Evolutionary conservation across 2,329 filamentous ascomycete genomes (phyloP).

Genomic region (Tolypocladium capitatum): DNA sequence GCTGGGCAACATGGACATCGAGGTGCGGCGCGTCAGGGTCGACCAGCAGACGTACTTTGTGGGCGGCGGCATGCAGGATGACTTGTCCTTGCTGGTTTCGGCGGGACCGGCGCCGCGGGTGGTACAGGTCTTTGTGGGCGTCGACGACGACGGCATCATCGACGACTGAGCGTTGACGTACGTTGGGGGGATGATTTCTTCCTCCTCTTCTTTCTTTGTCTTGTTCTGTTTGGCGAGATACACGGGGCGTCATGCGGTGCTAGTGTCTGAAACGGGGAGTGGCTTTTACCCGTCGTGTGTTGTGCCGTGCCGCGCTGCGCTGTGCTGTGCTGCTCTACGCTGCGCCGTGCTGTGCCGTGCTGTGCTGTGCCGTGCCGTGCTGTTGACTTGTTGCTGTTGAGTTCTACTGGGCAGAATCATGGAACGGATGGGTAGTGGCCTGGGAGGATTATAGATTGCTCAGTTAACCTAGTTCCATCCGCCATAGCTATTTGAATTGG

Average conservation of each 20-base stretch:
- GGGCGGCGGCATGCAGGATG: constrained; percentile 11
- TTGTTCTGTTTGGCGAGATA: not conserved
- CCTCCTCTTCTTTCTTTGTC: not conserved
- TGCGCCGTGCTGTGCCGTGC: too few species aligned
- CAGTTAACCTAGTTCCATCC: not conserved
- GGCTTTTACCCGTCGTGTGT: not conserved
- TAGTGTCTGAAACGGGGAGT: not conserved
- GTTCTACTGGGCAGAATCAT: not conserved
- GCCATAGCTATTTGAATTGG: not conserved
- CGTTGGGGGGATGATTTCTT: too few species aligned
- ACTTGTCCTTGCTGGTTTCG: constrained; percentile 12
- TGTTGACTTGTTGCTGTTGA: not conserved
- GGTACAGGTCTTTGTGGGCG: not conserved
- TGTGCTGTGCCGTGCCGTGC: too few species aligned
- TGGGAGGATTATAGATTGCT: not conserved
- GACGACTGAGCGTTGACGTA: not conserved
- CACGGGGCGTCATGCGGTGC: not conserved
- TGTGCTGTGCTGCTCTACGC: too few species aligned
- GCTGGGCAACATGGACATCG: constrained; percentile 2
- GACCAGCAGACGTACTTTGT: constrained; percentile 12
- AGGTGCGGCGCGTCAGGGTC: constrained; percentile 11
- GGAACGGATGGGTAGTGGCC: not conserved
- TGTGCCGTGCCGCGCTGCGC: too few species aligned
- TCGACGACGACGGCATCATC: not conserved
- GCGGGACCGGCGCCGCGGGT: constrained; percentile 2